Percentiles rank a stretch among this genome's conserved stretches.
These are phyloP conservation scores for Cicer chorassanicum DNA, from an alignment of 306 rosid genomes.

Conservation along the genomic window DNA sequence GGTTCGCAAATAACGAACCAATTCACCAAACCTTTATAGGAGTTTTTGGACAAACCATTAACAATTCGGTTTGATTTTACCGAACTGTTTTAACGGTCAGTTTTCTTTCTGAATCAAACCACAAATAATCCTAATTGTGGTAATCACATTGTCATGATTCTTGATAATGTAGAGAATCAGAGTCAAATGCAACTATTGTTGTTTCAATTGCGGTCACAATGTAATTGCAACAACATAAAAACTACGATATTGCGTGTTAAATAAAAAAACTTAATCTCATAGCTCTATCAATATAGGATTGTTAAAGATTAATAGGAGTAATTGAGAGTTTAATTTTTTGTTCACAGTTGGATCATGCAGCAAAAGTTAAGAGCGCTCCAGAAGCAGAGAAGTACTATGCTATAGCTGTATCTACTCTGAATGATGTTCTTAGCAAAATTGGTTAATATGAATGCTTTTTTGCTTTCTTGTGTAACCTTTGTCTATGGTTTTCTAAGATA, in stretches of 20 bases:
- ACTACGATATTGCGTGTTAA: not conserved
- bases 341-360: conserved; percentile 89
- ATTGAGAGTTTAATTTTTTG: not conserved
- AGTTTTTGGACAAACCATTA: too few species aligned
- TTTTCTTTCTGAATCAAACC: too few species aligned
- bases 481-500: conserved; percentile 50
- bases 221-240: not conserved
- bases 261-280: not conserved
- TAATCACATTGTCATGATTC: not conserved
- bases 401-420: conserved; percentile 71
- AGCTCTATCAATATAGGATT: not conserved
- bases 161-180: not conserved
- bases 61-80: too few species aligned
- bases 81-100: too few species aligned
- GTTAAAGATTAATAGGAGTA: not conserved
- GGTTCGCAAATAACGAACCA: too few species aligned
- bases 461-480: conserved; percentile 58
- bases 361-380: conserved; percentile 83
- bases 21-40: too few species aligned
- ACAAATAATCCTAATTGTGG: not conserved
- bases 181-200: not conserved
- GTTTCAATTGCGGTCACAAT: not conserved
- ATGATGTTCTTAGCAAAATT: conserved; percentile 81
- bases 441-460: conserved; percentile 58
- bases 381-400: conserved; percentile 96